These are phyloP conservation scores for Wickerhamiella siamensis DNA, from an alignment of 805 yeast species.

Conservation along the genomic window DNA sequence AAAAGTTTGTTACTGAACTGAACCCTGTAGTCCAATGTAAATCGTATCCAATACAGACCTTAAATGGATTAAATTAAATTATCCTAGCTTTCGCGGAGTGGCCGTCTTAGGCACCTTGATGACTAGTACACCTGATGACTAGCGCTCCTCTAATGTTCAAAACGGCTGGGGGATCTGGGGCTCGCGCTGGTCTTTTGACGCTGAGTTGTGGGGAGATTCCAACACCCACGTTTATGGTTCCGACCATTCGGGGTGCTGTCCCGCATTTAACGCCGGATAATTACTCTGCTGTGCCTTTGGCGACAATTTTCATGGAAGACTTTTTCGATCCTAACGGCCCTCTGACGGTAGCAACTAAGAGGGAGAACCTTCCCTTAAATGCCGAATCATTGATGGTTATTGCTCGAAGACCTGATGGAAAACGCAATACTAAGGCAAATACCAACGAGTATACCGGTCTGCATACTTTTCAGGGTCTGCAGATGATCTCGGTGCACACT, in stretches of 20 bases:
- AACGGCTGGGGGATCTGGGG: conserved; percentile 12
- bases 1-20: too few species aligned
- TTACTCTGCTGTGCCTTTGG: conserved; percentile 16
- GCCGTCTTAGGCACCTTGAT: too few species aligned
- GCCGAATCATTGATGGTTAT: conserved; percentile 20
- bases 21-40: too few species aligned
- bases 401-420: conserved; percentile 23
- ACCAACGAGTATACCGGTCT: conserved; percentile 22
- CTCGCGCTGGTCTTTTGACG: conserved; percentile 18
- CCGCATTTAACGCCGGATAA: conserved; percentile 32
- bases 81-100: too few species aligned
- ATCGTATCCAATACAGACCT: too few species aligned
- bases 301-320: conserved; percentile 26
- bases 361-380: conserved; percentile 18
- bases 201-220: conserved; percentile 13
- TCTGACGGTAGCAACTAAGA: conserved; percentile 10
- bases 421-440: conserved; percentile 23
- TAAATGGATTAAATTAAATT: too few species aligned
- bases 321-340: conserved; percentile 22
- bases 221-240: conserved; percentile 24
- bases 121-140: neutral
- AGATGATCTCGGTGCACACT: conserved; percentile 18
- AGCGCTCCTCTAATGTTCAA: conserved; percentile 9
- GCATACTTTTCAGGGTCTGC: conserved; percentile 27
- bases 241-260: conserved; percentile 29